Conservation (phyloP, 495 filamentous ascomycete genomes). For the Aeminium ludgeri region DNA sequence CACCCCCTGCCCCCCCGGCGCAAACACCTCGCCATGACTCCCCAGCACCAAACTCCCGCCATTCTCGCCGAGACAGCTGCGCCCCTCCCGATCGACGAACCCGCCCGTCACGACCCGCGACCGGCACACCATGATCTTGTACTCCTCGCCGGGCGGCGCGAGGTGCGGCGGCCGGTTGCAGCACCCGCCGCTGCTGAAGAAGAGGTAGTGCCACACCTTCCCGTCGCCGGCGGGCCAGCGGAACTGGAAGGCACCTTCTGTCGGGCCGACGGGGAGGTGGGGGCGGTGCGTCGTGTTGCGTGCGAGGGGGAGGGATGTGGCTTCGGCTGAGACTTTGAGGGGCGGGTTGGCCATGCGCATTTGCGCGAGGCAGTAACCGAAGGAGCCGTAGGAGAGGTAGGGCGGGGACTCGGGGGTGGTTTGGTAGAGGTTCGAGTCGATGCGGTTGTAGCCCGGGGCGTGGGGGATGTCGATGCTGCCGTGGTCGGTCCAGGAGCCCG, state of each 20-base stretch:
- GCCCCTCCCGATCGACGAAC: constrained; percentile 45
- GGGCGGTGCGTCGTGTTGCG: no score
- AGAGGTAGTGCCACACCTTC: constrained; percentile 34
- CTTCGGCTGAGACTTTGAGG: constrained; percentile 8
- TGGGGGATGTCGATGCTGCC: constrained; percentile 25
- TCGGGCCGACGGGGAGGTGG: no score
- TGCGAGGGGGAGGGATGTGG: no score
- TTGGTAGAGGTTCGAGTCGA: constrained; percentile 47
- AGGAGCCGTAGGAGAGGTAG: constrained; percentile 49
- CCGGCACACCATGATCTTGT: constrained; percentile 48
- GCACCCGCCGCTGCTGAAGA: constrained; percentile 46
- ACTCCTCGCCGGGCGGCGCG: constrained; percentile 43
- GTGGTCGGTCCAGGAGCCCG: constrained; percentile 43
- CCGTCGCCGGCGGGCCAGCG: no score
- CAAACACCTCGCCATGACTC: constrained; percentile 49
- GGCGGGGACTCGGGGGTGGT: constrained; percentile 23
- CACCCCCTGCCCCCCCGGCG: constrained; percentile 51
- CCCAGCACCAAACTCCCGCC: constrained; percentile 49
- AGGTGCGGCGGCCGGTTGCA: constrained; percentile 34
- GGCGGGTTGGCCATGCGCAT: constrained; percentile 31
- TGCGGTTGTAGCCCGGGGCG: constrained; percentile 41
- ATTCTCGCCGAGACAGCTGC: constrained; percentile 15
- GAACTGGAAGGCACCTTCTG: constrained; percentile 5
- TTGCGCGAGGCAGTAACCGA: constrained; percentile 51
- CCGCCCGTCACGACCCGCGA: constrained; percentile 33